phyloP scores from a whole-genome alignment of 2,329 filamentous ascomycete genomes.

The Neonectria punicea region DNA sequence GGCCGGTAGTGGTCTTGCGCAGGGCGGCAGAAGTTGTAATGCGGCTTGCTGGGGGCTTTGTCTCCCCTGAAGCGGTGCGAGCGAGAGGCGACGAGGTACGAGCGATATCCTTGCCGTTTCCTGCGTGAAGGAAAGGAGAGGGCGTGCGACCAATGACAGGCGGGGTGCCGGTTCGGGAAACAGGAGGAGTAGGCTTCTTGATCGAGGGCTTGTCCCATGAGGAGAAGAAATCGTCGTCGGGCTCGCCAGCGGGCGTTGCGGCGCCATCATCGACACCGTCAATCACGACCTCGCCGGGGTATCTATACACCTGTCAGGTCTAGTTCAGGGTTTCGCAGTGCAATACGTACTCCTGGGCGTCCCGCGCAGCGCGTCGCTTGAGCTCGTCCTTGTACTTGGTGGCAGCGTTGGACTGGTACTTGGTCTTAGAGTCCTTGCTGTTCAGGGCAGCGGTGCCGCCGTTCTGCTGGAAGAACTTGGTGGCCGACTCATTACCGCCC shows the following conservation, averaged over 20 bases:
- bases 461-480: conserved; percentile 97
- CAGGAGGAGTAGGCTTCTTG: conserved; percentile 93
- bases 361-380: conserved; percentile 82
- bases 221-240: conserved; percentile 97
- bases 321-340: background rate
- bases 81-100: conserved; percentile 86
- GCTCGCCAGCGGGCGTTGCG: conserved; percentile 82
- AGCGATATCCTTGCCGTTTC: conserved; percentile 76
- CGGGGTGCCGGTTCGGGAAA: conserved; percentile 89
- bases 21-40: conserved; percentile 83
- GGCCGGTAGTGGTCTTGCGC: conserved; percentile 76
- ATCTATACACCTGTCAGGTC: conserved; percentile 62
- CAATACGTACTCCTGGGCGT: conserved; percentile 80
- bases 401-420: conserved; percentile 94
- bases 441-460: conserved; percentile 92
- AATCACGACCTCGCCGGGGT: conserved; percentile 86
- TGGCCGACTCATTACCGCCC: conserved; percentile 96
- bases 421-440: conserved; percentile 96
- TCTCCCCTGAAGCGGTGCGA: conserved; percentile 63
- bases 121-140: conserved; percentile 89
- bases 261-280: conserved; percentile 77
- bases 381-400: conserved; percentile 98
- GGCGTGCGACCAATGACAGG: conserved; percentile 81
- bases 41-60: conserved; percentile 73
- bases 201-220: conserved; percentile 99